These are phyloP conservation scores for Mycena chlorophos DNA, from an alignment of 768 basidiomycete genomes.

Conservation along the genomic window DNA sequence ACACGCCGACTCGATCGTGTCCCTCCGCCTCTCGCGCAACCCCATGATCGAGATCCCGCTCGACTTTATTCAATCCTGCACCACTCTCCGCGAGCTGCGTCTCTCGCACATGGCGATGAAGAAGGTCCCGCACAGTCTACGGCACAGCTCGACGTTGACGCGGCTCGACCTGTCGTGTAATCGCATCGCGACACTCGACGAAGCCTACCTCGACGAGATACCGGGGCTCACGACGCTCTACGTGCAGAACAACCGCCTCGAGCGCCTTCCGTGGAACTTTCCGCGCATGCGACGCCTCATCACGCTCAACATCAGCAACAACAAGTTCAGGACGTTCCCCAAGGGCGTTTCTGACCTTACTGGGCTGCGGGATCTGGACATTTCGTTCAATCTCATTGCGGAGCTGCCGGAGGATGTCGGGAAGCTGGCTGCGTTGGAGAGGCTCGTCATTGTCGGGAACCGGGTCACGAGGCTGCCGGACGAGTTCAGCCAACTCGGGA, in stretches of 20 bases:
- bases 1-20: constrained; percentile 80
- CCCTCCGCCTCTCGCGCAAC: constrained; percentile 87
- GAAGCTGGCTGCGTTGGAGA: constrained; percentile 63
- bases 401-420: constrained; percentile 82
- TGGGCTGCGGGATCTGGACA: constrained; percentile 80
- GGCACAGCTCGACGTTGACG: constrained; percentile 69
- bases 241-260: constrained; percentile 90
- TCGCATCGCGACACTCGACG: constrained; percentile 84
- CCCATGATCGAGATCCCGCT: constrained; percentile 95
- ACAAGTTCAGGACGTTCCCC: constrained; percentile 82
- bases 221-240: constrained; percentile 65
- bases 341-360: constrained; percentile 70
- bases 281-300: constrained; percentile 68
- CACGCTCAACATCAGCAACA: constrained; percentile 92
- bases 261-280: constrained; percentile 84
- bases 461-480: constrained; percentile 71
- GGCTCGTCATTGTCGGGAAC: constrained; percentile 85
- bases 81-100: constrained; percentile 78
- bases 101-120: constrained; percentile 94
- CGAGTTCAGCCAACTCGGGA: constrained; percentile 54
- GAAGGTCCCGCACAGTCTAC: constrained; percentile 82
- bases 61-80: constrained; percentile 92
- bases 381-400: constrained; percentile 90
- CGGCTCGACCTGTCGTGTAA: constrained; percentile 90
- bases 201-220: constrained; percentile 79